phyloP scores from a whole-genome alignment of 2,329 filamentous ascomycete species.

The Paecilomyces variotii region DNA sequence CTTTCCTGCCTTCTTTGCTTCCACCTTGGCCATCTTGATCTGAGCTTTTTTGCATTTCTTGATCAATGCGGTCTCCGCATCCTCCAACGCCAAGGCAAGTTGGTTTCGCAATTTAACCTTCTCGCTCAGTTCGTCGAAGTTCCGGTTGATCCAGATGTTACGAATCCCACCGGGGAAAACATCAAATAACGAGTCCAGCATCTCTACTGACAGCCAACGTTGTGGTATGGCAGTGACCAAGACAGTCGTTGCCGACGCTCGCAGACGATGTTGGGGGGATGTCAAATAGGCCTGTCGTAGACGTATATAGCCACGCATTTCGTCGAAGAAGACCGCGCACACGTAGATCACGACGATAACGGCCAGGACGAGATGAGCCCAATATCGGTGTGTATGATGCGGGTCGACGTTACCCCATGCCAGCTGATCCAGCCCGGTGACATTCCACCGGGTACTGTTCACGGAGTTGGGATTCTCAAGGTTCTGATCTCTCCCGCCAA shows the following conservation, averaged over 20 bases:
- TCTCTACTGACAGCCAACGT: slow-evolving; percentile 82
- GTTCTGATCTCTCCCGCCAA: slow-evolving; percentile 59
- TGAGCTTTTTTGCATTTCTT: slow-evolving; percentile 71
- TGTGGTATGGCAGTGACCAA: slow-evolving; percentile 82
- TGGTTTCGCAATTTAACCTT: slow-evolving; percentile 71
- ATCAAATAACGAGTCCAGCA: slow-evolving; percentile 77
- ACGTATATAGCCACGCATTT: slow-evolving; percentile 81
- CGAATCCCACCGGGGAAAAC: slow-evolving; percentile 92
- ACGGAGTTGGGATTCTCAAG: slow-evolving; percentile 30
- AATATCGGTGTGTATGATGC: slow-evolving; percentile 60
- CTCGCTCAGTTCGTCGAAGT: slow-evolving; percentile 72
- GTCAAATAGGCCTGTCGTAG: slow-evolving; percentile 91
- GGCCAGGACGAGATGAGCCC: slow-evolving; percentile 76
- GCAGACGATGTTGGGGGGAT: slow-evolving; percentile 84
- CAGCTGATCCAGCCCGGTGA: slow-evolving; percentile 68
- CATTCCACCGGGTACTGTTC: slow-evolving; percentile 36
- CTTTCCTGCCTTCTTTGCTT: slow-evolving; percentile 53
- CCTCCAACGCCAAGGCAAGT: slow-evolving; percentile 65
- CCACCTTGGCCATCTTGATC: slow-evolving; percentile 59
- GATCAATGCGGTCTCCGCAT: slow-evolving; percentile 77
- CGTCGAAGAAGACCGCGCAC: slow-evolving; percentile 77
- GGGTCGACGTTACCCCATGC: slow-evolving; percentile 80
- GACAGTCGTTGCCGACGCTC: slow-evolving; percentile 91
- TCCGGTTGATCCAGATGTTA: slow-evolving; percentile 94
- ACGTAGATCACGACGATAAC: slow-evolving; percentile 73